Base-by-base conservation (phyloP, 108 stramenopile genomes). In the Nannochloropsis granulata region DNA sequence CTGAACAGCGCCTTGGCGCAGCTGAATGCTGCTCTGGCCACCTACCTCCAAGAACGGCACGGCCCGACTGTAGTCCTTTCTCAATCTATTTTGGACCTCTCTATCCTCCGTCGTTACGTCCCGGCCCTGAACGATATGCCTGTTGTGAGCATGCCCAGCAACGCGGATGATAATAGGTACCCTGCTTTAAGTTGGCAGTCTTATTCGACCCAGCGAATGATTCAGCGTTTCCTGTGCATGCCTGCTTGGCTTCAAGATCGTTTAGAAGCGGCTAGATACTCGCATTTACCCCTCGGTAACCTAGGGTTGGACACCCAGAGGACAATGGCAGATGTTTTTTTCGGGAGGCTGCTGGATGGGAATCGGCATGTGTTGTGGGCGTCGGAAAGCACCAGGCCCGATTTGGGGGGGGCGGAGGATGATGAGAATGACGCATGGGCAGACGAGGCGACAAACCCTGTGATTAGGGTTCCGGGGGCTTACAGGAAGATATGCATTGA, bases 281-380 rank as follows among this genome's bases (percentile, higher is more conserved):
- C 93, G 23, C 94, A 95, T 81, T 78, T 98, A 16, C 99, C 99
- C 8, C 84, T 98, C 21, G 96, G 96, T 25, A 97, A 98, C 86
- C 82, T 99, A 24, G 93, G 92, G 12, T 86, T 87, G 12, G 96
- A 97, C 83, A 93, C 94, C 24, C 92, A 90, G 78, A 87, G 91
- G 13, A 87, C 91, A 11, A 88, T 95, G 83, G 95, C 92, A 84
- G 98, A 98, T 82, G 91, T 94, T 8, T 83, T 93, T 26, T 93
- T 95, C 80, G 90, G 89, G 25, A 92, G 99, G 25, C 87, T 89
- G 34, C 86, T 98, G 34, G 79, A 85, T 79, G 92, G 92, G 87
- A 95, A 94, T 85, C 89, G 95, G 79, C 94, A 95, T 45, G 78
- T 97, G 16, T 92, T 95, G n/a, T 99, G 99, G 99, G 97, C 96